Base-by-base conservation (phyloP, 2,329 filamentous ascomycete species). In the Fulvia fulva region DNA sequence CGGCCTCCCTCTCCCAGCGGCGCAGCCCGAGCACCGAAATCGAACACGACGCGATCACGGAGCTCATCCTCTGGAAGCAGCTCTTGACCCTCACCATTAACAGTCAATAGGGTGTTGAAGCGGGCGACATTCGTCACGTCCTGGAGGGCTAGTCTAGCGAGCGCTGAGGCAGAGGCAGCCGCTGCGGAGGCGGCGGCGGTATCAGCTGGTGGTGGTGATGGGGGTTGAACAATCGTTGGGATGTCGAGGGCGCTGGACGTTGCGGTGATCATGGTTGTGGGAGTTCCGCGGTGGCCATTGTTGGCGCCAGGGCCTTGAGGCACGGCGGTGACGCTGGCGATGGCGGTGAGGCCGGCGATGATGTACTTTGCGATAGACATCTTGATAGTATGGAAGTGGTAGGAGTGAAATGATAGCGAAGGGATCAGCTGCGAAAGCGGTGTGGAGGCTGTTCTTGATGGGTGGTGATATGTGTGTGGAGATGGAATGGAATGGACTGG, bases 321-420 rank as follows among this genome's bases (percentile, higher is more conserved):
- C 16, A 53, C 51, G 19, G 52, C 60, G 16, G 60, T 57, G 49
- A 62, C 57, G 49, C 52, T 59, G 34, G 60, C 60, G n/a, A 52
- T 51, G 26, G 55, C 55, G 32, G 51, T 49, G 22, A 62, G 60
- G 49, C 60, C 58, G 44, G 60, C 58, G 53, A 60, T 51, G 44
- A 62, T 62, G 55, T 56, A 60, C 22, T 49, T 37, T 25, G 57
- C 60, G 52, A 62, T 30, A 49, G 57, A 55, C 51, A 59, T 60
- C 28, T 46, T 34, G 53, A 9, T 12, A 1, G 28, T 32, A 32
- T 12, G 28, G 12, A 12, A 32, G 28, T 32, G 8, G 28, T 5
- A 32, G 12, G 28, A 32, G 28, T 9, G 28, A 12, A 2, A 12
- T 32, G 28, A 12, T 32, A 32, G 8, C 12, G 28, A 12, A 32